phyloP scores from a whole-genome alignment of 2,329 filamentous ascomycete species.

The Gyromitra esculenta region DNA sequence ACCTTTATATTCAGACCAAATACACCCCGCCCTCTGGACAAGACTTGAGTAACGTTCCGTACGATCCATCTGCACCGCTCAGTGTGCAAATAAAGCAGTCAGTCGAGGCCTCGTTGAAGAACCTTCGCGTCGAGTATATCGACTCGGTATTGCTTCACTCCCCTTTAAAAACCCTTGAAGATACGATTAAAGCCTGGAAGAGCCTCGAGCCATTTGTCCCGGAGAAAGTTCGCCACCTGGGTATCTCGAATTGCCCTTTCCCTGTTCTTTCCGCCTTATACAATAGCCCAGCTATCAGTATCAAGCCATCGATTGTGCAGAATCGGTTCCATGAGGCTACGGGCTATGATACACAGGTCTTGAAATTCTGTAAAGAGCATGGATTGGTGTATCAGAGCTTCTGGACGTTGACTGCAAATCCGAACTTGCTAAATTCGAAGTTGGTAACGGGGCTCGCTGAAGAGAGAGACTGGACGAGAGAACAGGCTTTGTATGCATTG shows the following conservation, averaged over 20 bases:
- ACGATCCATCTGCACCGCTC: conserved; percentile 69
- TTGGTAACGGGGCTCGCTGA: conserved; percentile 66
- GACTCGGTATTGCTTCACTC: conserved; percentile 71
- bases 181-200: conserved; percentile 73
- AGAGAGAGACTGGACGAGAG: conserved; percentile 61
- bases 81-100: conserved; percentile 74
- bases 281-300: conserved; percentile 59
- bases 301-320: conserved; percentile 74
- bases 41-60: conserved; percentile 70
- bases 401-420: conserved; percentile 71
- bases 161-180: conserved; percentile 64
- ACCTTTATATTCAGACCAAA: conserved; percentile 84
- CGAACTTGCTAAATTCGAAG: conserved; percentile 63
- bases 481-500: conserved; percentile 68
- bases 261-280: conserved; percentile 67
- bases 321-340: conserved; percentile 75
- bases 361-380: conserved; percentile 67
- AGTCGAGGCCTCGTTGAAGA: conserved; percentile 72
- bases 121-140: conserved; percentile 69
- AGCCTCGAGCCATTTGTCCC: conserved; percentile 75
- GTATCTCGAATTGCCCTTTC: conserved; percentile 78
- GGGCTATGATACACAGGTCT: conserved; percentile 69
- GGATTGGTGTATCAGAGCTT: conserved; percentile 69
- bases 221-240: conserved; percentile 70
- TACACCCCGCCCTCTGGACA: conserved; percentile 75